phyloP scores from a whole-genome alignment of 768 basidiomycete genomes.

The Leccinellum albellum region DNA sequence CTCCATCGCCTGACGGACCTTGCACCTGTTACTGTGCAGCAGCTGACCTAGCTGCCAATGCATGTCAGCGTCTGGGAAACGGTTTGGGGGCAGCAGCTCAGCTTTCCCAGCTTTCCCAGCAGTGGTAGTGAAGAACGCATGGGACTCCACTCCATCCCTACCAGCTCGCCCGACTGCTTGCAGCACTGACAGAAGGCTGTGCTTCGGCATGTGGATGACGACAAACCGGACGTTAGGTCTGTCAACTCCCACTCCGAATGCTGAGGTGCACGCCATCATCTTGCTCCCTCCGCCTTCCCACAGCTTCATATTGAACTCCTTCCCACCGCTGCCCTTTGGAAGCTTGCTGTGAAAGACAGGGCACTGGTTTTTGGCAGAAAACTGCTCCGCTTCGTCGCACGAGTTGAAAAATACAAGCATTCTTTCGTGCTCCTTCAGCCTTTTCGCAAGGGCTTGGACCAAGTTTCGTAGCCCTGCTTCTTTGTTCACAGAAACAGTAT shows the following conservation, averaged over 20 bases:
- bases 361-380: too few relatives aligned
- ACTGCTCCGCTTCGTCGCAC: too few relatives aligned
- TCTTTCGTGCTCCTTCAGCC: too few relatives aligned
- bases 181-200: too few relatives aligned
- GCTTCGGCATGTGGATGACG: neutral
- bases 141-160: too few relatives aligned
- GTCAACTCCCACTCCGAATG: slow-evolving; percentile 2
- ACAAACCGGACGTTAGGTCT: neutral
- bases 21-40: neutral
- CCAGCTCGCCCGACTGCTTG: too few relatives aligned
- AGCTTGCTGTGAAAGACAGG: slow-evolving; percentile 1
- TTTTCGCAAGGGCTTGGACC: too few relatives aligned
- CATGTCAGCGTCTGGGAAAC: neutral
- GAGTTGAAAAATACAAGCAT: too few relatives aligned
- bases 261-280: slow-evolving; percentile 4
- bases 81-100: neutral
- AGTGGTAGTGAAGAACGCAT: too few relatives aligned
- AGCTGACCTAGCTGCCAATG: neutral
- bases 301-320: neutral
- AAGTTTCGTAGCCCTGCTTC: too few relatives aligned
- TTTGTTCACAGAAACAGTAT: too few relatives aligned
- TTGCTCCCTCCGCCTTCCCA: neutral
- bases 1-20: neutral
- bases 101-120: neutral
- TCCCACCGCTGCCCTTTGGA: neutral